Evolutionary conservation across 2,329 filamentous ascomycete species (phyloP).

Genomic region (Sphaceloma murrayae): DNA sequence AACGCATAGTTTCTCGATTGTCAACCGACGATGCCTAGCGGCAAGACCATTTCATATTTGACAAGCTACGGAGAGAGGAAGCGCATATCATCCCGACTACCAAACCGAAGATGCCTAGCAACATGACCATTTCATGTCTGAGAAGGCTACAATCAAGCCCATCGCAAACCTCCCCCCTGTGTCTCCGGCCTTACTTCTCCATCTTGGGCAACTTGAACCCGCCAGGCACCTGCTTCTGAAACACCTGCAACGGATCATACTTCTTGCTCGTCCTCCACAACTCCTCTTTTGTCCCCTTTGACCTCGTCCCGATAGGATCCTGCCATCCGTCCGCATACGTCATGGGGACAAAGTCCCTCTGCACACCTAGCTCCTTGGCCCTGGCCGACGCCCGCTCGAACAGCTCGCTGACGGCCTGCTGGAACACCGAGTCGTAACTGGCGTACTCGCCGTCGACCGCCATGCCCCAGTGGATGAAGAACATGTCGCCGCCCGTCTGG

Average conservation of each 20-base stretch:
- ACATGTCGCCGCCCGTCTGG: constrained; percentile 20
- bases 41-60: no score
- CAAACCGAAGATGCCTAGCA: no score
- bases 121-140: no score
- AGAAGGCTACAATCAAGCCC: no score
- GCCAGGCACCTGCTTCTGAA: constrained; percentile 22
- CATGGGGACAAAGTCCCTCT: constrained; percentile 19
- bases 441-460: constrained; percentile 17
- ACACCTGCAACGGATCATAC: constrained; percentile 22
- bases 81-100: no score
- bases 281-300: constrained; percentile 17
- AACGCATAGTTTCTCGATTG: no score
- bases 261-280: constrained; percentile 26
- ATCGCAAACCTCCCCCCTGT: not conserved
- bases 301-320: constrained; percentile 21
- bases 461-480: constrained; percentile 20
- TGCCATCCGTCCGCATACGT: constrained; percentile 22
- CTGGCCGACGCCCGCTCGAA: constrained; percentile 15
- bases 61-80: no score
- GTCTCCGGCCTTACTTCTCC: not conserved
- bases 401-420: constrained; percentile 18
- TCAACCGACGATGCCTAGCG: no score
- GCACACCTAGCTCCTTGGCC: constrained; percentile 15
- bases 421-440: constrained; percentile 17
- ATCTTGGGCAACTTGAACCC: constrained; percentile 20